Conservation (phyloP, 345 rosid genomes). For the Melaleuca alternifolia region DNA sequence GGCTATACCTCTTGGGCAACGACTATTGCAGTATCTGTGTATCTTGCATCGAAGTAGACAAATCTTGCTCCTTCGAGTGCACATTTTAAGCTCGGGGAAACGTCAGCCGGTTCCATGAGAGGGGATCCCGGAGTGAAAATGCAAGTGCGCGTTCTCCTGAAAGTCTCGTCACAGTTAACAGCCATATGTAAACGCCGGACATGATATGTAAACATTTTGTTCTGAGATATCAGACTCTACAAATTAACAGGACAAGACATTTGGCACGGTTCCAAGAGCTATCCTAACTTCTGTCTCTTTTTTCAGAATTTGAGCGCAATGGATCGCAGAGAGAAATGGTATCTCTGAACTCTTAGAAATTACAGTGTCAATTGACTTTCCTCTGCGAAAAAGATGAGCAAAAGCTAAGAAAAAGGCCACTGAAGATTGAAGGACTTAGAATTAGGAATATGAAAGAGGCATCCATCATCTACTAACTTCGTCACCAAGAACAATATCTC, state of each 20-base stretch:
- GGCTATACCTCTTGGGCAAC: slow-evolving; percentile 60
- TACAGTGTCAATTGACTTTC: not conserved
- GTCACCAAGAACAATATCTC: not conserved
- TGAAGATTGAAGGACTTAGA: not conserved
- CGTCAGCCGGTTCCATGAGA: slow-evolving; percentile 51
- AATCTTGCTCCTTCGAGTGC: slow-evolving; percentile 54
- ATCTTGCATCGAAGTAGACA: slow-evolving; percentile 65
- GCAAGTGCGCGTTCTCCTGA: slow-evolving; percentile 90
- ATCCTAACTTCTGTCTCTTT: not conserved
- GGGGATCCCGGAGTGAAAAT: slow-evolving; percentile 83
- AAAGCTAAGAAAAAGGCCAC: not conserved
- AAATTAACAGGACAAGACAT: not conserved
- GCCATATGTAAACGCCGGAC: not conserved
- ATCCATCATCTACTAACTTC: not conserved
- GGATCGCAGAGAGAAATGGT: not conserved
- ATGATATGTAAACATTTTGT: not conserved
- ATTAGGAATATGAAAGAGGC: not conserved
- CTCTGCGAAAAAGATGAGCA: not conserved
- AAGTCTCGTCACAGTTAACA: not conserved
- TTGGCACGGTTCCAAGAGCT: not conserved
- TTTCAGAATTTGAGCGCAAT: not conserved
- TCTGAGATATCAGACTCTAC: not conserved
- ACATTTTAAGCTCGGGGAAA: slow-evolving; percentile 37
- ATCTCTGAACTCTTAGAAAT: not conserved
- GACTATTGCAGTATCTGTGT: slow-evolving; percentile 47